Conservation (phyloP, 176 grass and related monocot species). For the Avena sativa region DNA sequence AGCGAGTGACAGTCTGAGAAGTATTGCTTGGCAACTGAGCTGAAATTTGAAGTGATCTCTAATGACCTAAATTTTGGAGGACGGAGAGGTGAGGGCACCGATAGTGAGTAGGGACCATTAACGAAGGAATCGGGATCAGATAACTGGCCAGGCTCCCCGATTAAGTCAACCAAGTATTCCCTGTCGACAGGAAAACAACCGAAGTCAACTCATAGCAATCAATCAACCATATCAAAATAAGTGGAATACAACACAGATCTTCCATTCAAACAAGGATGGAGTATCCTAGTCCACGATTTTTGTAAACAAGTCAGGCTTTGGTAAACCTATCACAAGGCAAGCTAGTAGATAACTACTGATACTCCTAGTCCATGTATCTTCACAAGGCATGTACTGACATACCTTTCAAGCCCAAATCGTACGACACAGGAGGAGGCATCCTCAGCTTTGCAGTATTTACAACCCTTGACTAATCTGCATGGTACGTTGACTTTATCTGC, state of each 20-base stretch:
- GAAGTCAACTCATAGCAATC: constrained; percentile 17
- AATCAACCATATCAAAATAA: constrained; percentile 22
- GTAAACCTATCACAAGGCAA: not conserved
- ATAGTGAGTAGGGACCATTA: constrained; percentile 82
- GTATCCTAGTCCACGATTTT: not conserved
- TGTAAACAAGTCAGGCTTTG: constrained; percentile 8
- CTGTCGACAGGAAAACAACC: constrained; percentile 55
- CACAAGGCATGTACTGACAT: constrained; percentile 31
- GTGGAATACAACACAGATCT: constrained; percentile 5
- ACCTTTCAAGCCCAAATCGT: constrained; percentile 92
- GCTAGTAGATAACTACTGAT: not conserved
- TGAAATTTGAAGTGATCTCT: constrained; percentile 72
- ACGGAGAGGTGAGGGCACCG: constrained; percentile 79
- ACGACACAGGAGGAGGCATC: constrained; percentile 90
- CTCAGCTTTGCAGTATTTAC: constrained; percentile 89
- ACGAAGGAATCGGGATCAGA: constrained; percentile 89
- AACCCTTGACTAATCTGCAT: constrained; percentile 94
- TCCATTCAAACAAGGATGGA: not conserved
- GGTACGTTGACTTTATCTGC: constrained; percentile 87
- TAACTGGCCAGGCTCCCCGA: constrained; percentile 78
- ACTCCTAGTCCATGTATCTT: constrained; percentile 20
- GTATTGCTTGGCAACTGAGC: constrained; percentile 87
- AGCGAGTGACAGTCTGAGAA: constrained; percentile 92
- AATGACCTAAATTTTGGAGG: constrained; percentile 87
- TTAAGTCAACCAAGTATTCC: constrained; percentile 91